Conservation (phyloP, 2,329 filamentous ascomycete species). For the Aureobasidium subglaciale region DNA sequence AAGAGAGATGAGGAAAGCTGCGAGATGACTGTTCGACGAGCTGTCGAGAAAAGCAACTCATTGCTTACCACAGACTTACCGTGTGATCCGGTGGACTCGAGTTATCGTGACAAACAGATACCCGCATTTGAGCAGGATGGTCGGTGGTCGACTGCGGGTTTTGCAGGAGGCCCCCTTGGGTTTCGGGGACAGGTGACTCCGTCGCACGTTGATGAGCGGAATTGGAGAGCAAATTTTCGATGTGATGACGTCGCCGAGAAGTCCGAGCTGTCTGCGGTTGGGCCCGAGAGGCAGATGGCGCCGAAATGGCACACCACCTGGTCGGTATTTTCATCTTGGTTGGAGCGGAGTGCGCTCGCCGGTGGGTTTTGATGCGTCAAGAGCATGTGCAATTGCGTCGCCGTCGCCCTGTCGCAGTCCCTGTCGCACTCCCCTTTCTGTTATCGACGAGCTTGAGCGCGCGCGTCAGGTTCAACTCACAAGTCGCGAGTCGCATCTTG, state of each 20-base stretch:
- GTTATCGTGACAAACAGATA: background rate
- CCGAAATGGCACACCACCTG: conserved; percentile 6
- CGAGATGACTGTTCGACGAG: background rate
- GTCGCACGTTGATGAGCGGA: conserved; percentile 1
- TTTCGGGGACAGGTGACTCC: background rate
- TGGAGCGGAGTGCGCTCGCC: background rate
- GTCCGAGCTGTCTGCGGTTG: conserved; percentile 7
- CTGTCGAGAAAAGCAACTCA: background rate
- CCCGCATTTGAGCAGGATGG: background rate
- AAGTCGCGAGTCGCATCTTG: background rate
- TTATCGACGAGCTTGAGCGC: background rate
- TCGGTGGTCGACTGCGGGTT: conserved; percentile 3
- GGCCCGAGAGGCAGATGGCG: background rate
- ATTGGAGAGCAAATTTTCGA: conserved; percentile 11
- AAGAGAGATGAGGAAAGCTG: background rate
- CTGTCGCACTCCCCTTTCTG: background rate
- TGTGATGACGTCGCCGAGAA: conserved; percentile 9
- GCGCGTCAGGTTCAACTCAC: background rate
- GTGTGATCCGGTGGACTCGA: background rate
- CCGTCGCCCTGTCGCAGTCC: background rate
- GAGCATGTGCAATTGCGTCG: background rate
- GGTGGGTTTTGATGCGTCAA: background rate
- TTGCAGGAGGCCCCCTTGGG: background rate
- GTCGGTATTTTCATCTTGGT: conserved; percentile 3
- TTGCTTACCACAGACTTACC: conserved; percentile 4